Percentiles rank a stretch among this genome's conserved stretches.
These are phyloP conservation scores for Bathelium albidoporum DNA, from an alignment of 495 filamentous ascomycete species.

Conservation along the genomic window DNA sequence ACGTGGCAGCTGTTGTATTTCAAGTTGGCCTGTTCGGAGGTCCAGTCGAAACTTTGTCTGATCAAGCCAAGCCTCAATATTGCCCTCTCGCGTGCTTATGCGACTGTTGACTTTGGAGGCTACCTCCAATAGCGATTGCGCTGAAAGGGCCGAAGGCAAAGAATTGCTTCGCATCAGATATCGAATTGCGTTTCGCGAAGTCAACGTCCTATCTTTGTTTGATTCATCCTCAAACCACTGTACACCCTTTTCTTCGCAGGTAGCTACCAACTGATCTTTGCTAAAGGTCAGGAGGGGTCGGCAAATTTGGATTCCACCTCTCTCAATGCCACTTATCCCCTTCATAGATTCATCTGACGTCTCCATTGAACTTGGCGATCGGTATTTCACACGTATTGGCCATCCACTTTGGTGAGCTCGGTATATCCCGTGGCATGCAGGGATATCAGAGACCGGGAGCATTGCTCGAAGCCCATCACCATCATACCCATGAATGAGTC, in stretches of 20 bases:
- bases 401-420: conserved; percentile 59
- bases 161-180: conserved; percentile 45
- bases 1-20: conserved; percentile 3
- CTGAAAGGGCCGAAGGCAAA: conserved; percentile 61
- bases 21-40: conserved; percentile 4
- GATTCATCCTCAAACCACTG: conserved; percentile 77
- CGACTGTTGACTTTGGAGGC: conserved; percentile 35
- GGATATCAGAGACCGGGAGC: conserved; percentile 50
- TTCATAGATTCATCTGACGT: neutral
- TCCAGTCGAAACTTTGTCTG: conserved; percentile 10
- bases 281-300: conserved; percentile 65
- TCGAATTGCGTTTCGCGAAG: conserved; percentile 70
- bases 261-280: conserved; percentile 62
- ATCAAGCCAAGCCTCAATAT: conserved; percentile 15
- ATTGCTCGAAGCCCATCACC: conserved; percentile 65
- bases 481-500: conserved; percentile 51
- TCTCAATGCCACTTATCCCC: conserved; percentile 39
- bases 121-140: conserved; percentile 48
- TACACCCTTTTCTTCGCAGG: conserved; percentile 54
- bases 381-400: conserved; percentile 1
- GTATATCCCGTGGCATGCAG: conserved; percentile 69
- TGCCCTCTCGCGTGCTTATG: conserved; percentile 23
- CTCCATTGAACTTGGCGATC: neutral
- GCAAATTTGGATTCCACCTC: conserved; percentile 58
- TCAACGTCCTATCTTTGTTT: conserved; percentile 70